Base-by-base conservation (phyloP, 2,329 filamentous ascomycete genomes). In the Sporothrix variecibatus region DNA sequence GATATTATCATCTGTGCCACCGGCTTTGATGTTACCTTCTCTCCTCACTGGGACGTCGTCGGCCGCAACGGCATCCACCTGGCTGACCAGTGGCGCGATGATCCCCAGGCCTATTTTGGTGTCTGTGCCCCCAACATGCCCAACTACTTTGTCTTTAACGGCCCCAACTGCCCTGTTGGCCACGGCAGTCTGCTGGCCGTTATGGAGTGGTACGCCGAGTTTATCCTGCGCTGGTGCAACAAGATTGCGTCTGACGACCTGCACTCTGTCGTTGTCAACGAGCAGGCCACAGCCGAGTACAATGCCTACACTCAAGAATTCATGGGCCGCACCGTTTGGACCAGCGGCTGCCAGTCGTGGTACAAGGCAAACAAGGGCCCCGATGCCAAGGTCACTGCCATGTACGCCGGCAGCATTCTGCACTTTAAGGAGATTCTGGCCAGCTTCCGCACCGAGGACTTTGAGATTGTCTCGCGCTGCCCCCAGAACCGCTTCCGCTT, bases 1-100 rank as follows among this genome's bases (percentile, higher is more conserved):
- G 78, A 80, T 73, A 65, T 75, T 23, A 34, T 79, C 56, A 71
- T 80, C 67, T 84, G 82, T 73, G 82, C 83, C 2, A 84, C 83
- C 0, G 83, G 83, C 20, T 84, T 84, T 72, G 77, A 79, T 43
- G 76, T 76, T 0, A 76, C 76, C 26, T 81, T 80, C 75, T 58
- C 65, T 6, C 78, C 80, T 11, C 76, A 76, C 2, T 81, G 89
- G 43, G 38, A 67, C 3, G 26, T 74, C 11, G 40, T 56, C 23
- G 75, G 75, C 43, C 60, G 46, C 9, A 64, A 60, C 43, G 74
- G 72, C 15, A 26, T 26, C 8, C 43, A 60, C 12, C 53, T 76
- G 11, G 11, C 23, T 7, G 65, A 72, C 76, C 68, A 78, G 78
- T 74, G 73, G 73, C 26, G n/a, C 5, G 53, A 67, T 40, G 68